Base-by-base conservation (phyloP, 345 rosid species). In the Lepidium didymum region DNA sequence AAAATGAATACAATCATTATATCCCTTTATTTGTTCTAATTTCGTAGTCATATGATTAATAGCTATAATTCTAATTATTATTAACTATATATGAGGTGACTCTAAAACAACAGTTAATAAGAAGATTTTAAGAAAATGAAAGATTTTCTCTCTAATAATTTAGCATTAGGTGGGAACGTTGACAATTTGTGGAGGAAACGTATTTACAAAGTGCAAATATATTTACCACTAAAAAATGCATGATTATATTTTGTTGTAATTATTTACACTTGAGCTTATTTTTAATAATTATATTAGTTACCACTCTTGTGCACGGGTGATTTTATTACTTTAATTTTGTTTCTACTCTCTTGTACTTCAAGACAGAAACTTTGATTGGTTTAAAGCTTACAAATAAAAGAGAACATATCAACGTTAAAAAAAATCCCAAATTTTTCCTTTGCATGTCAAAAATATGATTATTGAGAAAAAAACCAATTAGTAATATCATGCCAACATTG, bases 171-270 rank as follows among this genome's bases (percentile, higher is more conserved):
- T 73, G 54, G 34, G 77, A 66, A 50, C 72, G 67, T 65, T 73
- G 67, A 73, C 72, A 73, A 58, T 43, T 50, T 58, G 40, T 34
- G 72, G 72, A 73, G 77, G 77, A 73, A 73, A 66, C 77, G 77
- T 73, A 59, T 66, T 58, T 56, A 58, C 77, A 73, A 65, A 65
- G 72, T 73, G 77, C 55, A 58, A 58, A 58, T 66, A 66, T 73
- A 41, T 50, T 34, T 40, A 66, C 67, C 77, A 73, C 61, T 66
- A 47, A 35, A 35, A 58, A 41, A 38, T 53, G 11, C 40, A 65
- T 65, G 61, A 49, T 65, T 57, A 18, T 47, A 38, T 19, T 9
- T 29, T 25, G 36, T 47, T 8, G 56, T 65, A 65, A 65, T 65
- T 73, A 65, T 57, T 57, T 57, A 64, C 61, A 50, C 46, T 64